phyloP scores from a whole-genome alignment of 257 asterid species.

The Ilex asprella region DNA sequence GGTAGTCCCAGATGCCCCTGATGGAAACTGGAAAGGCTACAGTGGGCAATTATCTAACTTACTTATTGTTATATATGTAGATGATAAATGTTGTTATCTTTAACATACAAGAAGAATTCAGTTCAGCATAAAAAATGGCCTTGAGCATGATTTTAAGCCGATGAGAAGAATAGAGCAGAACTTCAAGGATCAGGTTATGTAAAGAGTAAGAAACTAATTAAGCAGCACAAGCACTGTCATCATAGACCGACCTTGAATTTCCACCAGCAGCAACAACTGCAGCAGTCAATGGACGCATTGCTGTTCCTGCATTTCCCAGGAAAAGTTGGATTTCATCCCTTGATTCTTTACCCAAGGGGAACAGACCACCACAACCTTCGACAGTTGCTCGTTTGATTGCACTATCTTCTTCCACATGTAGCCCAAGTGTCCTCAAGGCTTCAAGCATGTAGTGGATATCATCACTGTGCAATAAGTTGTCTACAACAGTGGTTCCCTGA shows the following conservation, averaged over 20 bases:
- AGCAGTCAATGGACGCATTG: conserved; percentile 97
- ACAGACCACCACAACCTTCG: conserved; percentile 79
- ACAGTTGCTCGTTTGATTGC: conserved; percentile 68
- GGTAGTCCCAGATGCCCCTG: no score
- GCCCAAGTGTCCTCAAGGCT: conserved; percentile 85
- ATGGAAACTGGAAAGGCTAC: no score
- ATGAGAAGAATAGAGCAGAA: no score
- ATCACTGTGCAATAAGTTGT: conserved; percentile 84
- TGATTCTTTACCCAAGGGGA: conserved; percentile 74
- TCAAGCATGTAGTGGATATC: conserved; percentile 94
- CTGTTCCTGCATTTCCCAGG: conserved; percentile 99
- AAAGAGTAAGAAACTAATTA: no score
- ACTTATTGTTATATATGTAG: no score
- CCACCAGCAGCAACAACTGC: conserved; percentile 97
- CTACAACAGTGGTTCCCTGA: conserved; percentile 90
- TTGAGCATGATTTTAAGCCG: no score
- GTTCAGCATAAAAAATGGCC: no score
- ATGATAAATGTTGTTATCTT: no score
- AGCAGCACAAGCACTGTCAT: not conserved
- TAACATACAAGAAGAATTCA: no score
- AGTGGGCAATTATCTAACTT: no score
- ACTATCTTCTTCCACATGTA: conserved; percentile 68
- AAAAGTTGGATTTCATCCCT: conserved; percentile 79
- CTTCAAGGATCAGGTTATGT: no score
- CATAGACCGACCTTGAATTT: conserved; percentile 48